Conservation (phyloP, 345 rosid species). For the Boechera stricta region DNA sequence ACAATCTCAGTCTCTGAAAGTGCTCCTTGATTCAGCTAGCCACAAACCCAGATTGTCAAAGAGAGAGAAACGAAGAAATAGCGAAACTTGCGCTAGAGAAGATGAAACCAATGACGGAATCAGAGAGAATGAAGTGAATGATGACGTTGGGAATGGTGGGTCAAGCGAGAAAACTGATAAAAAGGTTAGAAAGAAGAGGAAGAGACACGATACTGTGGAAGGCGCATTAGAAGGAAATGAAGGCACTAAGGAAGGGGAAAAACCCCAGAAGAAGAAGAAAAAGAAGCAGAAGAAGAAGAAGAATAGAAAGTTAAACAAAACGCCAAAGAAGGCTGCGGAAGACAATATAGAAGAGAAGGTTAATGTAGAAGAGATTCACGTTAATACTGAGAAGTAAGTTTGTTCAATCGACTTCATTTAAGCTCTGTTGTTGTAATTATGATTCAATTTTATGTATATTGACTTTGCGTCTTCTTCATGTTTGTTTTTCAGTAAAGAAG, state of each 20-base stretch:
- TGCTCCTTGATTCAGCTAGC: slow-evolving; percentile 59
- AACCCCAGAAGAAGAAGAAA: slow-evolving; percentile 38
- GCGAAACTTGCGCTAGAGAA: slow-evolving; percentile 39
- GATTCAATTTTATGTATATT: slow-evolving; percentile 9
- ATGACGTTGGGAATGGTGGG: slow-evolving; percentile 19
- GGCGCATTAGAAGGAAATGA: slow-evolving; percentile 29
- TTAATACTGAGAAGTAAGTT: slow-evolving; percentile 42
- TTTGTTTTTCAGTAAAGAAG: slow-evolving; percentile 56
- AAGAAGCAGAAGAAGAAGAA: slow-evolving; percentile 22
- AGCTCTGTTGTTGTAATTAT: slow-evolving; percentile 7
- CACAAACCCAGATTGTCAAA: slow-evolving; percentile 74
- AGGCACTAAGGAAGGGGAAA: slow-evolving; percentile 35
- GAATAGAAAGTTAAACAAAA: slow-evolving; percentile 41
- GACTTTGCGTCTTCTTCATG: background rate
- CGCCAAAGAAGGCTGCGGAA: slow-evolving; percentile 41
- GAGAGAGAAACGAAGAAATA: slow-evolving; percentile 71
- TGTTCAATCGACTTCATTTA: background rate
- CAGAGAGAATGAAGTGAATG: slow-evolving; percentile 2
- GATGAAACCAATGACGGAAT: slow-evolving; percentile 22
- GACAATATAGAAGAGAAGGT: slow-evolving; percentile 34
- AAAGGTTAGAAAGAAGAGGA: slow-evolving; percentile 46
- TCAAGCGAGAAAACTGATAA: slow-evolving; percentile 31
- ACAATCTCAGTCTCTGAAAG: slow-evolving; percentile 56
- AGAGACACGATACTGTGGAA: slow-evolving; percentile 37
- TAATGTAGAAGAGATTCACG: slow-evolving; percentile 40